Conservation (phyloP, 2,329 filamentous ascomycete species). For the Aspergillus luchuensis region DNA sequence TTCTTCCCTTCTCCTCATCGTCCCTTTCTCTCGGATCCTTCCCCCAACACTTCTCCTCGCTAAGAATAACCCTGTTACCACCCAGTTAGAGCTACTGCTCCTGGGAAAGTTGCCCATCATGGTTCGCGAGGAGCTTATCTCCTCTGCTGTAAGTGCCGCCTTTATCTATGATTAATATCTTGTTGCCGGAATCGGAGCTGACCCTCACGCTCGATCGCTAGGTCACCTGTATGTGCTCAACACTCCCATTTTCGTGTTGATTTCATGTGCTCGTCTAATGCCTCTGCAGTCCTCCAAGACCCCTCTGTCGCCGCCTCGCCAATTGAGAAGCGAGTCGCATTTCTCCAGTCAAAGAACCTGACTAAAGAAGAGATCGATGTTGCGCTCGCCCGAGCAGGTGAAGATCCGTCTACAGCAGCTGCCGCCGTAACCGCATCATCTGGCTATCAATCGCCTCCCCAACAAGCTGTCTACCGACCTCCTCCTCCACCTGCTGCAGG, state of each 20-base stretch:
- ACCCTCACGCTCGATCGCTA: conserved; percentile 30
- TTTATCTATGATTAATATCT: conserved; percentile 26
- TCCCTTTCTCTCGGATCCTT: conserved; percentile 16
- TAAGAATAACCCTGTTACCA: not conserved
- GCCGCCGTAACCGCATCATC: conserved; percentile 52
- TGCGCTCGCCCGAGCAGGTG: conserved; percentile 74
- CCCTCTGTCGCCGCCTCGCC: conserved; percentile 86
- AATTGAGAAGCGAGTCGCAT: conserved; percentile 89
- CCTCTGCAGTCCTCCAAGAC: conserved; percentile 77
- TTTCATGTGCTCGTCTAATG: conserved; percentile 20
- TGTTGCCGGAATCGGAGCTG: conserved; percentile 33
- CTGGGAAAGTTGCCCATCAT: conserved; percentile 56
- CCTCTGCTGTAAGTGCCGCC: conserved; percentile 67
- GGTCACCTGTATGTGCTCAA: conserved; percentile 53
- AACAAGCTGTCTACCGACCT: conserved; percentile 42
- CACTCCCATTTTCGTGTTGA: conserved; percentile 3
- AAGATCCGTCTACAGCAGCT: conserved; percentile 52
- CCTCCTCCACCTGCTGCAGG: conserved; percentile 45
- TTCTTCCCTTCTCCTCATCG: conserved; percentile 14
- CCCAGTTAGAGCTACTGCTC: conserved; percentile 8
- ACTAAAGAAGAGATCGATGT: conserved; percentile 92
- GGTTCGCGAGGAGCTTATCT: conserved; percentile 90
- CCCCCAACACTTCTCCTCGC: conserved; percentile 3
- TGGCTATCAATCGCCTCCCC: conserved; percentile 48
- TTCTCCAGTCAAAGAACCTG: conserved; percentile 93